Base-by-base conservation (phyloP, 148 eudicot species). In the Persicaria maculosa region DNA sequence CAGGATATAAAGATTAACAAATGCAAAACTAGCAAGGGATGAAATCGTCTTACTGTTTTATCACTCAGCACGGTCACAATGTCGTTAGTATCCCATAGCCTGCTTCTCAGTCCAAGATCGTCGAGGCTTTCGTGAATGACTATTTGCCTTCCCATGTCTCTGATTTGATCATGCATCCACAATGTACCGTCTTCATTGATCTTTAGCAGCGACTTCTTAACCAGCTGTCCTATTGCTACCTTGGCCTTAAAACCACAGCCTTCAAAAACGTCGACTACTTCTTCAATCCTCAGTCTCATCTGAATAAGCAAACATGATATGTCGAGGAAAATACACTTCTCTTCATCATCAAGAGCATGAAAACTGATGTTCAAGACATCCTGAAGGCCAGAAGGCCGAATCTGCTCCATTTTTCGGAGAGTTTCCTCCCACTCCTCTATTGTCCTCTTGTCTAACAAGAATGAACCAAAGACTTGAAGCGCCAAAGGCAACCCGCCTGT, bases 91-190 rank as follows among this genome's bases (percentile, higher is more conserved):
- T 31, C 40, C 40, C 40, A 31, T 11, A 88, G 57, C 73, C 92
- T 86, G 72, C 88, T 88, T 22, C 77, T 82, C 75, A 44, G 79
- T 9, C 81, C 84, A 67, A 52, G 75, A 65, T 83, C 19, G 31
- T 31, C 2, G 1, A 17, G 50, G 80, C 62, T 45, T 74, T 85
- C 82, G 11, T 79, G 75, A 5, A 17, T 53, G 22, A 86, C 85
- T 68, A 89, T 89, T 80, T 89, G 84, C 78, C 83, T 85, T 55
- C 93, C 93, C 93, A 89, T 89, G 74, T 89, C 87, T 80, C 81
- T 82, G 22, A 86, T 77, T 76, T 86, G 90, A 79, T 86, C 93
- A 80, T 89, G 93, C 87, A 89, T 86, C 88, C 88, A 83, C 78
- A 89, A 71, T 15, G 9, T 53, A 55, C 76, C 50, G 6, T 77